Evolutionary conservation across 306 rosid genomes (phyloP), one percentile per base, ranked within the genome.

Genomic region (Gastrolobium bilobum): DNA sequence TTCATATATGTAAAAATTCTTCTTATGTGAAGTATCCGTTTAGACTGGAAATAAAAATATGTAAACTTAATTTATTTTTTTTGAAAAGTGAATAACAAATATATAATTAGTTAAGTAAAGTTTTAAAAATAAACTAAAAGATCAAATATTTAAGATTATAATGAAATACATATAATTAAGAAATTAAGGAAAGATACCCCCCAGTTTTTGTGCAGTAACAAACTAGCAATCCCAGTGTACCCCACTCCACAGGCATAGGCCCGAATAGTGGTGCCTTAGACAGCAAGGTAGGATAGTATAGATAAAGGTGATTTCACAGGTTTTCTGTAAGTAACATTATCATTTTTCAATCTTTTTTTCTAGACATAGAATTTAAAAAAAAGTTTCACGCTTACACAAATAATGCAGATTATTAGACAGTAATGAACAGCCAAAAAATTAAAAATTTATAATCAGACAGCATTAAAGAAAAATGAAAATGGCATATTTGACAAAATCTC

Each of bases 401-500:
- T 58, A 59, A 79, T 65, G 46, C 68, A n/a, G 61, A 74, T 67
- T 75, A 79, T 66, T 61, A 34, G 77, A 51, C 79, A 67, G 50
- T 14, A 61, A 61, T 34, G 40, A 50, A 66, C 65, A 75, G 33
- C 52, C 51, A 62, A 44, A 7, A 64, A 66, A 33, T 7, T 2
- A 40, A 5, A n/a, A 34, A 52, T 26, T 5, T 75, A 59, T 72
- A 64, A 79, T 71, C 66, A 54, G 52, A 61, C 35, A 37, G 31
- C 51, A 56, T 6, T 31, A 40, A 39, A 48, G 35, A 50, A 73
- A 78, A 78, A 66, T 7, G 14, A 40, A 66, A 66, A 72, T 47
- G 77, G 5, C 33, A 54, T 10, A 73, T 67, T 43, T 40, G 42
- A 79, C 71, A 10, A 57, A 37, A 75, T 69, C 66, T 84, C 38